Percentiles rank a stretch among this genome's conserved stretches.
Conservation (phyloP, 2,329 filamentous ascomycete species). For the Ambrosiella xylebori region DNA sequence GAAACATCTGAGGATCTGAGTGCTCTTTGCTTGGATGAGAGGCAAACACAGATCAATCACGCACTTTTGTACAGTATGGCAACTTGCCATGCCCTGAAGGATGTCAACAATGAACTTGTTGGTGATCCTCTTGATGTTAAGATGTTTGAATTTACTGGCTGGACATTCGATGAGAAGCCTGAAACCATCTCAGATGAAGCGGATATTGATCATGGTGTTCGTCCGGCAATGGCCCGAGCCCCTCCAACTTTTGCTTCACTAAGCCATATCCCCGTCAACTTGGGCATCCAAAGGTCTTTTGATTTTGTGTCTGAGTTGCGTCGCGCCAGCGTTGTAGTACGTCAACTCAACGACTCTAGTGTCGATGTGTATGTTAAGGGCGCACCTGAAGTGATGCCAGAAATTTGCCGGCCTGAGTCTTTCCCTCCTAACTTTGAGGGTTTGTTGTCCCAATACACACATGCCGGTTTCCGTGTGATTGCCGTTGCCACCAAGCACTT, state of each 20-base stretch:
- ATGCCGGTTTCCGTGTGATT: conserved; percentile 91
- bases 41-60: conserved; percentile 14
- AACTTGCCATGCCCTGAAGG: conserved; percentile 81
- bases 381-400: conserved; percentile 87
- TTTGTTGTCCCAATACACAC: conserved; percentile 75
- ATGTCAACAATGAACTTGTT: conserved; percentile 73
- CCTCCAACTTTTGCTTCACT: conserved; percentile 19
- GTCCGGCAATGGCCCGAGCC: conserved; percentile 83
- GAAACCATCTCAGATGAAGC: conserved; percentile 49
- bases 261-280: conserved; percentile 34
- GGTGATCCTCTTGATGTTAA: conserved; percentile 92
- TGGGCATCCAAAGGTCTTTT: conserved; percentile 80
- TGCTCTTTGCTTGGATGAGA: conserved; percentile 34
- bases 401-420: conserved; percentile 71
- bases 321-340: conserved; percentile 55
- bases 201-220: conserved; percentile 36
- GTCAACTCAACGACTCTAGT: conserved; percentile 52
- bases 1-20: not conserved
- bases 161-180: conserved; percentile 80
- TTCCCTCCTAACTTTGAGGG: conserved; percentile 85
- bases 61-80: conserved; percentile 71
- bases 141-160: conserved; percentile 95
- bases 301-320: conserved; percentile 90
- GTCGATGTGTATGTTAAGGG: conserved; percentile 90
- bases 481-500: conserved; percentile 84